phyloP scores from a whole-genome alignment of 306 rosid genomes.

The Acacia acuminata region DNA sequence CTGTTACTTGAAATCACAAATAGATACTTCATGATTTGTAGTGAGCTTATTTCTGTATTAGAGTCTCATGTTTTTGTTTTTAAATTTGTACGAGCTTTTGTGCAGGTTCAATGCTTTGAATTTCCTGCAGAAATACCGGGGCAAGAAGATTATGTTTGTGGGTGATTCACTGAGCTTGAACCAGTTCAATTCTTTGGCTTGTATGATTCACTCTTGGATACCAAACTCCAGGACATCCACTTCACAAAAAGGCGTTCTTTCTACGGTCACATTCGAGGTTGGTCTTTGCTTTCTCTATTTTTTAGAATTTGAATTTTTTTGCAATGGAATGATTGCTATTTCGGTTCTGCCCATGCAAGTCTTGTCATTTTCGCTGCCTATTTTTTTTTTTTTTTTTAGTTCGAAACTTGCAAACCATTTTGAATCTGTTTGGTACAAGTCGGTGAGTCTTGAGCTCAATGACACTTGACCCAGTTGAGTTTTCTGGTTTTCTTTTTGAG shows the following conservation, averaged over 20 bases:
- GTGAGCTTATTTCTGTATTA: not conserved
- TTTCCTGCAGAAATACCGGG: slow-evolving; percentile 73
- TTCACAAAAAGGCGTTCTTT: slow-evolving; percentile 38
- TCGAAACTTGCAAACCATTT: not conserved
- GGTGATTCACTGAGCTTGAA: slow-evolving; percentile 91
- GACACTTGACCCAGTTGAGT: not conserved
- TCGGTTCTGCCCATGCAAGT: slow-evolving; percentile 14
- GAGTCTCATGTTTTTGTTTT: not conserved
- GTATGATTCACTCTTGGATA: slow-evolving; percentile 87
- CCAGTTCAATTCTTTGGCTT: slow-evolving; percentile 82
- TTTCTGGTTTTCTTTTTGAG: not conserved
- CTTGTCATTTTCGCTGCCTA: slow-evolving; percentile 22
- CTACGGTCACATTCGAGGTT: slow-evolving; percentile 79
- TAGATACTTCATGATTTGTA: not conserved
- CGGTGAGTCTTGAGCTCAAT: not conserved
- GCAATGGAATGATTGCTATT: not conserved
- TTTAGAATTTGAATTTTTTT: not conserved
- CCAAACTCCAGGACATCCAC: slow-evolving; percentile 58
- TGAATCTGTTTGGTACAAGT: not conserved
- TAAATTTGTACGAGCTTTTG: not conserved
- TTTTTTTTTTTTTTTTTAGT: not conserved
- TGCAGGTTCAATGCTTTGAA: slow-evolving; percentile 75
- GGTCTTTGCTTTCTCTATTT: not conserved
- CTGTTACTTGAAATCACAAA: not conserved
- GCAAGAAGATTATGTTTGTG: slow-evolving; percentile 94